Evolutionary conservation across 108 stramenopile genomes (phyloP), one percentile per base, ranked within the genome.

Genomic region (Fragilaria radians): DNA sequence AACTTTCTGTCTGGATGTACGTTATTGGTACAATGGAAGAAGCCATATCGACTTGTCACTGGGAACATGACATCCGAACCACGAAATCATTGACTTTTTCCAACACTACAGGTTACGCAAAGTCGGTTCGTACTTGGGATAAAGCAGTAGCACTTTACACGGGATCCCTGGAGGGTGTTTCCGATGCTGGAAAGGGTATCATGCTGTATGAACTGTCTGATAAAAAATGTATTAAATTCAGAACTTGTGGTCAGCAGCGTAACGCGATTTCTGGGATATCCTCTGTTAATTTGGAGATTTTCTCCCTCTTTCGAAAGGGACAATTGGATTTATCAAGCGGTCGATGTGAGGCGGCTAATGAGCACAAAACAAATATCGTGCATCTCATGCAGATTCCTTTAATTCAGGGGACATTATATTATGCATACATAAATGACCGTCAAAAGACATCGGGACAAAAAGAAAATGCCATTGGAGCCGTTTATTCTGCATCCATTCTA

Each of bases 1-100:
- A 72, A 76, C 60, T 92, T 72, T 76, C 56, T 42, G 54, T 80
- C 34, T 82, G 59, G 50, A 86, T 89, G 86, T 90, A 88, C 50
- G 81, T 76, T 59, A 68, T 72, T 45, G 59, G 71, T 4, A 67
- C 66, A 31, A 34, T 82, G 47, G 84, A 88, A 48, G 83, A 85
- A 58, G 86, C 91, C 26, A 47, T 85, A 46, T 72, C 81, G 52
- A 83, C 90, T 21, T 94, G 89, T 60, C 50, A 71, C 25, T 75
- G 70, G 27, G 78, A 67, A 2, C 80, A n/a, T n/a, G n/a, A n/a
- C n/a, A n/a, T n/a, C n/a, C n/a, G n/a, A n/a, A n/a, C n/a, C n/a
- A n/a, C n/a, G n/a, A n/a, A n/a, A n/a, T 75, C 70, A 29, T 73
- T 65, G 2, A 81, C 79, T 49, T 47, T 73, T 36, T n/a, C n/a